These are phyloP conservation scores for Castanea crenata DNA, from an alignment of 306 rosid genomes.

Conservation along the genomic window DNA sequence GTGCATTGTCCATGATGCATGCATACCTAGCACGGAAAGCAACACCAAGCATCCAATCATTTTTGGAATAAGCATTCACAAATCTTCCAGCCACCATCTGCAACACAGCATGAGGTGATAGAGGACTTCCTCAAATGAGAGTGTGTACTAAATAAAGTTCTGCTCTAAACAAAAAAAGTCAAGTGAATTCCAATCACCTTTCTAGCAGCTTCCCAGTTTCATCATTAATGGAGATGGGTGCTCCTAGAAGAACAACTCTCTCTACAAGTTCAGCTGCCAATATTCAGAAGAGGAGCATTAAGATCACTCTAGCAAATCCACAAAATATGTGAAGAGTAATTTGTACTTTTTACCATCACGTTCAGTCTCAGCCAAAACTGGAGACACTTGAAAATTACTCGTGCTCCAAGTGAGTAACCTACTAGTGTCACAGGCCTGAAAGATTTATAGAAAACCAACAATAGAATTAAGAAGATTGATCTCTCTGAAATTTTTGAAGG, in stretches of 20 bases:
- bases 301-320: neutral
- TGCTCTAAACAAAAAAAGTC: neutral
- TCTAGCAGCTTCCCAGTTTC: slow-evolving; percentile 61
- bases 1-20: slow-evolving; percentile 12
- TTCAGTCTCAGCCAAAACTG: slow-evolving; percentile 48
- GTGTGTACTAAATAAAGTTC: neutral
- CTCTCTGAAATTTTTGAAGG: neutral
- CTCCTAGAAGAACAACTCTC: slow-evolving; percentile 77
- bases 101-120: slow-evolving; percentile 10
- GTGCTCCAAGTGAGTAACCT: slow-evolving; percentile 72
- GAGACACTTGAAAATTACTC: slow-evolving; percentile 70
- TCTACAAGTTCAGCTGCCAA: slow-evolving; percentile 64
- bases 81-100: slow-evolving; percentile 84
- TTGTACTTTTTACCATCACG: slow-evolving; percentile 44
- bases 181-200: slow-evolving; percentile 34
- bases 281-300: slow-evolving; percentile 2
- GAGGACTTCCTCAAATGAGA: neutral
- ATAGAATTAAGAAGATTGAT: neutral
- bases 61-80: slow-evolving; percentile 57
- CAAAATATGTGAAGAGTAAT: neutral
- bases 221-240: slow-evolving; percentile 57
- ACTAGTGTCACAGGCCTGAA: slow-evolving; percentile 78
- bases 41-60: slow-evolving; percentile 70
- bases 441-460: slow-evolving; percentile 30
- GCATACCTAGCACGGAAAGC: slow-evolving; percentile 64